Percentiles rank a stretch among this genome's conserved stretches.
phyloP scores from a whole-genome alignment of 352 stramenopile genomes.

The Phytophthora rubi region DNA sequence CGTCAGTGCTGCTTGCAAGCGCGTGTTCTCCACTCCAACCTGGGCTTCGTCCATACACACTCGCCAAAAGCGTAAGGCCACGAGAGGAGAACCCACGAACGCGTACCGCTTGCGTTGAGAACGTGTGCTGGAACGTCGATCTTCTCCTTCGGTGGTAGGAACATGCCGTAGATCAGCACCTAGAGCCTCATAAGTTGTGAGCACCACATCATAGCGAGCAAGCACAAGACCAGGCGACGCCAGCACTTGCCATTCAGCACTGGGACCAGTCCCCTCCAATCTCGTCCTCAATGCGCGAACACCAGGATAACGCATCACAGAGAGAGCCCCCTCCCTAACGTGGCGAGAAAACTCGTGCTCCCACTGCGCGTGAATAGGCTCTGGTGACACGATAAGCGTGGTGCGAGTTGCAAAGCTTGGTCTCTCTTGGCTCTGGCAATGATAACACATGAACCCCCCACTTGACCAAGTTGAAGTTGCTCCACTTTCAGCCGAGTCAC shows the following conservation, averaged over 20 bases:
- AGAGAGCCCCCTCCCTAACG: slow-evolving; percentile 55
- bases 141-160: slow-evolving; percentile 38
- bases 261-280: slow-evolving; percentile 39
- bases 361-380: slow-evolving; percentile 93
- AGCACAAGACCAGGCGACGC: slow-evolving; percentile 52
- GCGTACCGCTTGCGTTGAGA: slow-evolving; percentile 79
- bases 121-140: slow-evolving; percentile 65
- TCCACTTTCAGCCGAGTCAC: background rate
- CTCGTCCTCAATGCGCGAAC: slow-evolving; percentile 53
- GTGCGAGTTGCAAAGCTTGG: slow-evolving; percentile 60
- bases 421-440: slow-evolving; percentile 55
- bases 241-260: slow-evolving; percentile 62
- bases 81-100: slow-evolving; percentile 89
- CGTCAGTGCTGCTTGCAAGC: slow-evolving; percentile 82
- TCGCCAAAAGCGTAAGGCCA: slow-evolving; percentile 88
- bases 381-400: slow-evolving; percentile 94
- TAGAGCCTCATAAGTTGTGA: slow-evolving; percentile 92
- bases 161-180: slow-evolving; percentile 84
- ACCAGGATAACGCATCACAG: slow-evolving; percentile 62
- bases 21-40: slow-evolving; percentile 82
- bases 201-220: slow-evolving; percentile 88
- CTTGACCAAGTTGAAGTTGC: slow-evolving; percentile 6
- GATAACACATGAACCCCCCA: slow-evolving; percentile 65
- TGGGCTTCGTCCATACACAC: slow-evolving; percentile 95
- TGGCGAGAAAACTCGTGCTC: slow-evolving; percentile 86